Base-by-base conservation (phyloP, 2,329 filamentous ascomycete genomes). In the Nigrospora oryzae region DNA sequence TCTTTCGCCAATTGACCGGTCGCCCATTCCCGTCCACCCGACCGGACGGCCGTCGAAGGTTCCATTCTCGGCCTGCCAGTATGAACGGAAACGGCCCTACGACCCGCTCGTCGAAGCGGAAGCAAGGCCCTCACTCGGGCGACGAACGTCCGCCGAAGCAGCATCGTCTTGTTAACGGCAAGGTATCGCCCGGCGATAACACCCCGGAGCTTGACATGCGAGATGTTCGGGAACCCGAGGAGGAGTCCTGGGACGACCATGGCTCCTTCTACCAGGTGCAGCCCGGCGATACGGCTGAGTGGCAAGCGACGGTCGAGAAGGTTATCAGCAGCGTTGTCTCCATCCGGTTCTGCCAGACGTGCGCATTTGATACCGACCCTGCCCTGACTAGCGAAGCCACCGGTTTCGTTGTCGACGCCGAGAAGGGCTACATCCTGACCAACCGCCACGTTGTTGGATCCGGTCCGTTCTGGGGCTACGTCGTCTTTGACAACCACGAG, bases 301-400 rank as follows among this genome's bases (percentile, higher is more conserved):
- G 93, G 93, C 91, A 97, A 66, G 86, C 83, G 42, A 96, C 90
- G 1, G 95, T 97, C 49, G 90, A 96, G 65, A 84, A 82, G 49
- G 93, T 98, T 3, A 90, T 98, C 44, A 83, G 85, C 62, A 95
- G 90, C 55, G 93, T 97, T 15, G 93, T 98, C 41, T 95, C 91
- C n/a, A 97, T 98, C 58, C 86, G 95, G 54, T 98, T 98, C 70
- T 97, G 91, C 63, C 89, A 96, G 73, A 96, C 93, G 0, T 95
- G 88, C 63, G 90, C 91, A 19, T 98, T 98, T 63, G 93, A 98
- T 64, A 97, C 93, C n/a, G 93, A 98, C 56, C 73, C 88, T 28
- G 93, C 93, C 7, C 77, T 95, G 63, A 89, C 89, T 15, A 96
- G 89, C 58, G 93, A 98, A 69, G 93, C 93, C 4, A 98, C 93